These are phyloP conservation scores for Aureobasidium vineae DNA, from an alignment of 2,329 filamentous ascomycete species.

Conservation along the genomic window DNA sequence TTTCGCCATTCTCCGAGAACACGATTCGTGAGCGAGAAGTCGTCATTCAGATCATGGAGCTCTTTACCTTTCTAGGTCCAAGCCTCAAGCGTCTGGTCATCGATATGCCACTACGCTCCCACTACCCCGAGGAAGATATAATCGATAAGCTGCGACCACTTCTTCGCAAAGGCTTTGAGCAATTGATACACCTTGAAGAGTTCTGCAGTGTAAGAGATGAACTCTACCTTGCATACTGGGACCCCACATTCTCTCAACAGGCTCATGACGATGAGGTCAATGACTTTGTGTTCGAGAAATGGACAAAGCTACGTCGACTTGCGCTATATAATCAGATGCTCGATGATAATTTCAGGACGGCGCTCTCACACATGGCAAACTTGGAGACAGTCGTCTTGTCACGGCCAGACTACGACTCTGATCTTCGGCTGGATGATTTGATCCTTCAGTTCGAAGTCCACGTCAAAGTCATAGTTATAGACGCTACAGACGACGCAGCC, in stretches of 20 bases:
- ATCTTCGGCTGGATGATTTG: neutral
- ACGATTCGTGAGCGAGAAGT: neutral
- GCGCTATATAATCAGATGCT: neutral
- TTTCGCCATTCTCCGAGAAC: neutral
- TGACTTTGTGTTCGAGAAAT: neutral
- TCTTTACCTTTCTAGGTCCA: neutral
- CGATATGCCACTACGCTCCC: conserved; percentile 6
- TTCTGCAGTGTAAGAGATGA: neutral
- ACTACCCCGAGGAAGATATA: neutral
- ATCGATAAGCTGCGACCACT: neutral
- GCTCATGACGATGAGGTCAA: neutral
- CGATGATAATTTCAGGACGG: neutral
- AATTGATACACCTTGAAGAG: neutral
- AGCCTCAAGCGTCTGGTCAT: neutral
- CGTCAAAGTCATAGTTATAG: neutral
- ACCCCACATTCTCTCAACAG: neutral
- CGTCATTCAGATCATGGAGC: neutral
- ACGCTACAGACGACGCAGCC: neutral
- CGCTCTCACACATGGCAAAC: neutral
- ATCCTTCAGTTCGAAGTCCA: no score
- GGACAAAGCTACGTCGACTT: neutral
- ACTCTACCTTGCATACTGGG: neutral
- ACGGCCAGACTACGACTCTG: neutral
- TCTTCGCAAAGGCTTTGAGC: neutral
- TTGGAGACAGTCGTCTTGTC: neutral